Conservation (phyloP, 768 basidiomycete species). For the Chalciporus sphaerocephalus region DNA sequence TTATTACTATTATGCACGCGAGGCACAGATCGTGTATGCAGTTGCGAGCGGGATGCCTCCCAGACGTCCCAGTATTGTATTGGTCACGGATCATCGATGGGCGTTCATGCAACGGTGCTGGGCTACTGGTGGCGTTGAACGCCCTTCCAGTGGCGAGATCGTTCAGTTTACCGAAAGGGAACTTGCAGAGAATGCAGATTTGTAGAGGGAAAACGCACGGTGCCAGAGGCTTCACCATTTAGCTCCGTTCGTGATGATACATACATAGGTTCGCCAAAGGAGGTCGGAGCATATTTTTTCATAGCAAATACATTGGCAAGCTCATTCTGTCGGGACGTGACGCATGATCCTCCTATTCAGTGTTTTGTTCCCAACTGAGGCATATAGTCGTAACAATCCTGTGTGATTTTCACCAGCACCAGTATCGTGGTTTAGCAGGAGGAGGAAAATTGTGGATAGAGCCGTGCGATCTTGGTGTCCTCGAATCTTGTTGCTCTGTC, state of each 20-base stretch:
- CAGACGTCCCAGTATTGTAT: not conserved
- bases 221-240: not conserved
- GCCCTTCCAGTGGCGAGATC: slow-evolving; percentile 31
- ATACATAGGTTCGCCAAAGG: too few species aligned
- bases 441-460: too few species aligned
- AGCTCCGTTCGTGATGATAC: too few species aligned
- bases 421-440: too few species aligned
- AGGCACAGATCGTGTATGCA: slow-evolving; percentile 10
- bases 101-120: slow-evolving; percentile 12
- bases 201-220: not conserved
- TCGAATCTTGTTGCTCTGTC: not conserved
- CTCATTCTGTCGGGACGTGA: too few species aligned
- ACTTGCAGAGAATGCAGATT: not conserved
- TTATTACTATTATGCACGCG: slow-evolving; percentile 11
- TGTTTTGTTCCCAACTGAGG: too few species aligned
- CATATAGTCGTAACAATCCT: too few species aligned
- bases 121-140: slow-evolving; percentile 24
- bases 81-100: slow-evolving; percentile 11
- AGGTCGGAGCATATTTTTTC: too few species aligned
- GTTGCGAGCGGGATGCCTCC: slow-evolving; percentile 5
- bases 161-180: slow-evolving; percentile 4
- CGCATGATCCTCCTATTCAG: too few species aligned
- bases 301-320: too few species aligned
- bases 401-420: too few species aligned
- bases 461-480: not conserved